A percentile compares a stretch with the other conserved stretches of the same genome.
These are phyloP conservation scores for Sideroxylon spinosum DNA, from an alignment of 179 eudicot genomes.

Conservation along the genomic window DNA sequence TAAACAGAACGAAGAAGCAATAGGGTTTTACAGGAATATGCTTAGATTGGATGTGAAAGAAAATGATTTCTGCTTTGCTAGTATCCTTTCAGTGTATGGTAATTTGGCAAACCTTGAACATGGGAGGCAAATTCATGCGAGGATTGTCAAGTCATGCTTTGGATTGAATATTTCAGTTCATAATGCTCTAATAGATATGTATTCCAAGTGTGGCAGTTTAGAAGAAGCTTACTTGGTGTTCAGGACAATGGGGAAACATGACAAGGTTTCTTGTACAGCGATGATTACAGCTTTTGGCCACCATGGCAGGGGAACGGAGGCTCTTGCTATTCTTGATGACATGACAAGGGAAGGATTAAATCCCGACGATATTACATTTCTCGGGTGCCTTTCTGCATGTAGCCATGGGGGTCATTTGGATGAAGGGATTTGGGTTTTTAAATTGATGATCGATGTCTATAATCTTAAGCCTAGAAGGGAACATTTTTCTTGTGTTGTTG, in stretches of 20 bases:
- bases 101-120: constrained; percentile 29
- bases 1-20: constrained; percentile 24
- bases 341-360: constrained; percentile 23
- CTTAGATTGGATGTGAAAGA: constrained; percentile 24
- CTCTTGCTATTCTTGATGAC: constrained; percentile 21
- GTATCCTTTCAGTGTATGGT: constrained; percentile 31
- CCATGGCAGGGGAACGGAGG: constrained; percentile 33
- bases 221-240: constrained; percentile 30
- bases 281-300: constrained; percentile 35
- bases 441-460: constrained; percentile 23
- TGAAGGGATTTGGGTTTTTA: constrained; percentile 27
- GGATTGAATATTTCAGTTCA: constrained; percentile 27
- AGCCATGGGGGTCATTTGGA: constrained; percentile 33
- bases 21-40: constrained; percentile 30
- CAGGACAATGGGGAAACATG: constrained; percentile 28
- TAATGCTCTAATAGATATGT: constrained; percentile 41
- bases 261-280: constrained; percentile 31
- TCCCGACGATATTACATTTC: constrained; percentile 37
- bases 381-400: constrained; percentile 35
- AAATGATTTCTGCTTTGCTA: constrained; percentile 34
- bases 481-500: constrained; percentile 38
- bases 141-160: constrained; percentile 29
- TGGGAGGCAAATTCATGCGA: constrained; percentile 39
- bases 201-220: constrained; percentile 40
- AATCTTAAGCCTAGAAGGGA: constrained; percentile 28